Conservation (phyloP, 2,329 filamentous ascomycete species). For the Pyrenochaeta sp. region DNA sequence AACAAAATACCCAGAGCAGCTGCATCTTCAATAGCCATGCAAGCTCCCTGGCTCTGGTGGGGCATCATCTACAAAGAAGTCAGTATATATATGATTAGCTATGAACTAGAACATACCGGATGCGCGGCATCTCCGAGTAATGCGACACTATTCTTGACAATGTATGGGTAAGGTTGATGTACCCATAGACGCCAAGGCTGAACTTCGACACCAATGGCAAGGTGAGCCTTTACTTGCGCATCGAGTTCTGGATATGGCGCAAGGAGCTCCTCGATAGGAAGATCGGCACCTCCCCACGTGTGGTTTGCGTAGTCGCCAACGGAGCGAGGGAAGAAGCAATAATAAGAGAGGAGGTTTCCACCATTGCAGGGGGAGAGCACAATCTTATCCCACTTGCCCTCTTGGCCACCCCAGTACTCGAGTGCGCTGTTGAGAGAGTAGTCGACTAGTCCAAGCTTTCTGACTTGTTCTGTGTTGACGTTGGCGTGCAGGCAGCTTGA, state of each 20-base stretch:
- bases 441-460: conserved; percentile 66
- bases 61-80: conserved; percentile 71
- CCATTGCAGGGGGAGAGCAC: conserved; percentile 73
- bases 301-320: conserved; percentile 68
- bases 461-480: conserved; percentile 67
- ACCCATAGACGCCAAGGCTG: conserved; percentile 72
- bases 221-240: conserved; percentile 62
- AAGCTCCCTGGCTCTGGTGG: conserved; percentile 73
- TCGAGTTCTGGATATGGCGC: conserved; percentile 68
- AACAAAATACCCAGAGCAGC: conserved; percentile 70
- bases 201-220: conserved; percentile 68
- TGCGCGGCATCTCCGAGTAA: conserved; percentile 72
- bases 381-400: conserved; percentile 71
- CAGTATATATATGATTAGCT: background rate
- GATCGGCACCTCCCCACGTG: conserved; percentile 62
- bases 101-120: conserved; percentile 54
- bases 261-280: conserved; percentile 66
- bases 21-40: conserved; percentile 73
- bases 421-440: conserved; percentile 68
- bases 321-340: conserved; percentile 71
- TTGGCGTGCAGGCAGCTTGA: conserved; percentile 71
- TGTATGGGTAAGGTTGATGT: conserved; percentile 68
- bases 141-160: conserved; percentile 60
- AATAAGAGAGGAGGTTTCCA: conserved; percentile 71
- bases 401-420: conserved; percentile 75